These are phyloP conservation scores for Ananas comosus DNA, from an alignment of 176 grass and related monocot genomes.

Conservation along the genomic window DNA sequence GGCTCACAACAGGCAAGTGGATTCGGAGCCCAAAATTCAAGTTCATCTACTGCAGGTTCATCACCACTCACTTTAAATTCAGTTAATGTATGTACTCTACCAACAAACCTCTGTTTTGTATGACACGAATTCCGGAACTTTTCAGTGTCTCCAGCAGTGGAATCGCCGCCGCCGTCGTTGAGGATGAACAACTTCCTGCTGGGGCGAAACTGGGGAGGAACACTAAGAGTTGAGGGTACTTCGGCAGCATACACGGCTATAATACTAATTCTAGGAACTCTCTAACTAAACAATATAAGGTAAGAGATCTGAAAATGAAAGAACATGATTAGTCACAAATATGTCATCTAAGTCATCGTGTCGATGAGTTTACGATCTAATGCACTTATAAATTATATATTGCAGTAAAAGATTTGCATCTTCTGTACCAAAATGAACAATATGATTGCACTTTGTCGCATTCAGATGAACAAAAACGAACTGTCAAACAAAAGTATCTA, in stretches of 20 bases:
- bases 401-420: background rate
- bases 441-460: no score
- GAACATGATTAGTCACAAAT: background rate
- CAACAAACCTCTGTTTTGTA: background rate
- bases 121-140: background rate
- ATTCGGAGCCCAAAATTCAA: background rate
- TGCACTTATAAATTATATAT: background rate
- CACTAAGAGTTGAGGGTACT: slow-evolving; percentile 10
- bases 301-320: background rate
- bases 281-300: slow-evolving; percentile 21
- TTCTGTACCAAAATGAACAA: background rate
- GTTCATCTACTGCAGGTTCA: background rate
- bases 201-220: slow-evolving; percentile 40
- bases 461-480: background rate
- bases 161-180: slow-evolving; percentile 22
- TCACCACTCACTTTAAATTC: background rate
- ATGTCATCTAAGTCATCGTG: background rate
- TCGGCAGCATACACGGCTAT: slow-evolving; percentile 25
- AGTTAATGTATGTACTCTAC: background rate
- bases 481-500: background rate
- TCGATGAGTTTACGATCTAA: background rate
- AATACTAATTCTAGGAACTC: slow-evolving; percentile 19
- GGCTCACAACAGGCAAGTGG: background rate
- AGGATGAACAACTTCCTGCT: slow-evolving; percentile 33
- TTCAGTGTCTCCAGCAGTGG: slow-evolving; percentile 19